These are phyloP conservation scores for Saccharomyces hybrid DNA, from an alignment of 1,139 yeast genomes.

Conservation along the genomic window DNA sequence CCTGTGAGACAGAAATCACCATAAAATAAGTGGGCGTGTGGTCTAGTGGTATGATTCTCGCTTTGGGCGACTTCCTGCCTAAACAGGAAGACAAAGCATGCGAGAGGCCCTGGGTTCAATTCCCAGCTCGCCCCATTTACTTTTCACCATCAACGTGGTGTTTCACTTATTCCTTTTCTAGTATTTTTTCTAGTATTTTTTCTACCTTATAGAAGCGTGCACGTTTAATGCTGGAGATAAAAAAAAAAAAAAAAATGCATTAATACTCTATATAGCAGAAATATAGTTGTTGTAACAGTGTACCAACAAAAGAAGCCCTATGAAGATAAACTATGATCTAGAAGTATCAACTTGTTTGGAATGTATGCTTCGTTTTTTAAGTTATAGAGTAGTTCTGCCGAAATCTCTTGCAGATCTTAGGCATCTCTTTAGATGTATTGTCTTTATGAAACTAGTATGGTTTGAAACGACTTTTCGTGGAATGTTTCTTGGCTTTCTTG, in stretches of 20 bases:
- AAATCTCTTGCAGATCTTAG: too few species aligned
- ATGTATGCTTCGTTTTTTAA: not conserved
- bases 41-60: slow-evolving; percentile 9
- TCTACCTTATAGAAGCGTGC: not conserved
- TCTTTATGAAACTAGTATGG: slow-evolving; percentile 25
- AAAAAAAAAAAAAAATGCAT: not conserved
- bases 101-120: slow-evolving; percentile 9
- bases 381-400: not conserved
- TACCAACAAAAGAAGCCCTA: not conserved
- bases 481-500: slow-evolving; percentile 28
- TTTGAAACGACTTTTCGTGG: slow-evolving; percentile 12
- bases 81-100: slow-evolving; percentile 4
- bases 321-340: not conserved
- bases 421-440: not conserved
- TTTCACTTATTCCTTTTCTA: too few species aligned
- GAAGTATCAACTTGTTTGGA: not conserved
- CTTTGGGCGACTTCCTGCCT: slow-evolving; percentile 5
- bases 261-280: not conserved
- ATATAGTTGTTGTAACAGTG: not conserved
- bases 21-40: slow-evolving; percentile 6
- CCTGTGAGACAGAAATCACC: too few species aligned
- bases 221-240: not conserved
- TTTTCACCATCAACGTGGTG: not conserved
- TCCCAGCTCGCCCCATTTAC: slow-evolving; percentile 7
- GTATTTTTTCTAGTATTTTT: too few species aligned